Percentiles rank a stretch among this genome's conserved stretches.
These are phyloP conservation scores for Thalassiosira livingstoniorum DNA, from an alignment of 352 stramenopile genomes.

Conservation along the genomic window DNA sequence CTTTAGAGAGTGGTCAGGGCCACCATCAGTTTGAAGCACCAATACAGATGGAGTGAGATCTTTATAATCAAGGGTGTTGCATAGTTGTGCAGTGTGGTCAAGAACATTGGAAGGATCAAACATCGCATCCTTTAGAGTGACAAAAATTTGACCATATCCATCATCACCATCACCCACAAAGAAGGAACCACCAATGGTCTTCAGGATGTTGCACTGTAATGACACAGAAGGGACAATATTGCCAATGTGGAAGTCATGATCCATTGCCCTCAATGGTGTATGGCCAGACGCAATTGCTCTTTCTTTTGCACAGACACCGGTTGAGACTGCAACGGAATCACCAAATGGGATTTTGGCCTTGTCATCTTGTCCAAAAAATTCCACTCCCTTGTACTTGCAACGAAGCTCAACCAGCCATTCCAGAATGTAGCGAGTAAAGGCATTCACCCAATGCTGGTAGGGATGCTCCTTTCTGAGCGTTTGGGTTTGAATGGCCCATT, in stretches of 20 bases:
- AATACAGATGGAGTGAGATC: conserved; percentile 16
- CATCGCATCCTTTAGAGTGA: conserved; percentile 19
- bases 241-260: conserved; percentile 34
- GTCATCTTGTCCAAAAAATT: conserved; percentile 40
- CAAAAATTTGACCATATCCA: conserved; percentile 24
- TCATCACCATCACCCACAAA: conserved; percentile 14
- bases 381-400: neutral
- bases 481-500: conserved; percentile 13
- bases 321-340: conserved; percentile 30
- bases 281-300: neutral
- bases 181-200: conserved; percentile 26
- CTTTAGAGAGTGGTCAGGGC: conserved; percentile 19
- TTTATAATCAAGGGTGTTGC: neutral
- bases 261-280: neutral
- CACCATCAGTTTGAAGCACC: conserved; percentile 28
- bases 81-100: conserved; percentile 27
- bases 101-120: conserved; percentile 29
- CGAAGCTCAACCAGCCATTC: conserved; percentile 43
- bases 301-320: conserved; percentile 15
- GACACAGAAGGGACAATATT: conserved; percentile 16
- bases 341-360: conserved; percentile 44
- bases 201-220: conserved; percentile 32
- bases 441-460: conserved; percentile 39
- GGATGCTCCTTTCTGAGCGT: conserved; percentile 26
- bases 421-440: conserved; percentile 19